Evolutionary conservation across 306 rosid genomes (phyloP), one percentile per base, ranked within the genome.

Genomic region (Vicia faba): DNA sequence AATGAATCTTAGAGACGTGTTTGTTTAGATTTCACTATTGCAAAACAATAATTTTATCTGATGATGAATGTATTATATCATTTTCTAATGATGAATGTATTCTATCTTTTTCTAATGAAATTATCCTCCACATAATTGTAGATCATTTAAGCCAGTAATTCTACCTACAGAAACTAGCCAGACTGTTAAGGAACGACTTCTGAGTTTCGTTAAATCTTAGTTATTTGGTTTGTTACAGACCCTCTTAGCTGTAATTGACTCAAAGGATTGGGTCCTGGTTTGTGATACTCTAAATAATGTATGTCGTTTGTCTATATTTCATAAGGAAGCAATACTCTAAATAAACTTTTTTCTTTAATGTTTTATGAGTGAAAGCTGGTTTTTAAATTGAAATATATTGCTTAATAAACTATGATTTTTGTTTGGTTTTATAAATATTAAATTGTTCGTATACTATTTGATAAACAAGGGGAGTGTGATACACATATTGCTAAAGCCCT

Each of bases 241-340:
- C 48, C 91, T 95, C 72, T 58, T 88, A 56, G 73, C 84, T 82
- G 91, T 82, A 82, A 78, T 95, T 45, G 85, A 84, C 63, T 95
- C 97, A 5, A 95, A 95, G 80, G 92, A 90, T 35, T 95, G 99
- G 99, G 83, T 90, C 76, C 58, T 79, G 70, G 83, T 85, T 9
- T 95, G 99, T 63, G 95, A 88, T 67, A 81, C 97, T 35, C 91
- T 93, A 69, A 93, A 93, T 74, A 86, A 87, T 80, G 93, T 87
- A 7, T 88, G 96, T 5, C 82, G 95, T 4, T 35, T 95, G 31
- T 85, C 91, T 39, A 81, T 86, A 78, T 90, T 81, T 81, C 99
- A 90, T 71, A 90, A 75, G 84, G 91, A 86, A 71, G 80, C 87
- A 48, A 73, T 91, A 81, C 82, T 88, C 13, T 95, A 85, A 86